A percentile compares a stretch with the other conserved stretches of the same genome.
Evolutionary conservation across 345 rosid genomes (phyloP).

Genomic region (Arabis hirsuta): DNA sequence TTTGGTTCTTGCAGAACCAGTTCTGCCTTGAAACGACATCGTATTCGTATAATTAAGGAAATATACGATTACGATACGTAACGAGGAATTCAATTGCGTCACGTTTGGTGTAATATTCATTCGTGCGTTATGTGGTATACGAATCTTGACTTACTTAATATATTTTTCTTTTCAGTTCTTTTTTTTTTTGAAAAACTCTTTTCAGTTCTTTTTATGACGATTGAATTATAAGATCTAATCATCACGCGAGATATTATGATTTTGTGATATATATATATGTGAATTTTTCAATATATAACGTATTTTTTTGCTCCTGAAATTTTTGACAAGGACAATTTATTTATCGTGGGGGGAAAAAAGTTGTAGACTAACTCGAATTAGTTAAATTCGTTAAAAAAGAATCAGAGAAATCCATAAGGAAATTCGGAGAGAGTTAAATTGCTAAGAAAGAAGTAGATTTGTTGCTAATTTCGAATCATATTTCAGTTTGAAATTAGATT

Average conservation of each 20-base stretch:
- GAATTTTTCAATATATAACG: constrained; percentile 27
- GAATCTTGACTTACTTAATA: constrained; percentile 41
- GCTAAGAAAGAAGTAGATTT: too few species aligned
- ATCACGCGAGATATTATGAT: not conserved
- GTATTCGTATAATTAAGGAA: constrained; percentile 44
- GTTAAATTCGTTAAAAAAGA: not conserved
- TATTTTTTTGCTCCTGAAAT: not conserved
- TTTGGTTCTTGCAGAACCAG: constrained; percentile 59
- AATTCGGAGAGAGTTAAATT: too few species aligned
- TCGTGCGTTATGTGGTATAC: constrained; percentile 46
- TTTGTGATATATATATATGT: constrained; percentile 36
- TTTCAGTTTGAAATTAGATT: too few species aligned
- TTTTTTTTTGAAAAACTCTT: not conserved
- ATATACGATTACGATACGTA: constrained; percentile 33
- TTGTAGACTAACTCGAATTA: not conserved
- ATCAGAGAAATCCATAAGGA: too few species aligned
- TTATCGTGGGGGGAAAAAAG: not conserved
- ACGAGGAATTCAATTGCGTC: constrained; percentile 47
- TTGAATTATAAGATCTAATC: constrained; percentile 18
- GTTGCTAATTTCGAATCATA: too few species aligned
- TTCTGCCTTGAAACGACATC: constrained; percentile 27
- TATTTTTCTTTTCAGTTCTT: not conserved
- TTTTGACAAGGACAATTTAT: not conserved
- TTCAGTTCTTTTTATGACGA: not conserved
- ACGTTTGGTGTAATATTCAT: constrained; percentile 40